These are phyloP conservation scores for Fonsecaea monophora DNA, from an alignment of 2,329 filamentous ascomycete genomes.

Conservation along the genomic window DNA sequence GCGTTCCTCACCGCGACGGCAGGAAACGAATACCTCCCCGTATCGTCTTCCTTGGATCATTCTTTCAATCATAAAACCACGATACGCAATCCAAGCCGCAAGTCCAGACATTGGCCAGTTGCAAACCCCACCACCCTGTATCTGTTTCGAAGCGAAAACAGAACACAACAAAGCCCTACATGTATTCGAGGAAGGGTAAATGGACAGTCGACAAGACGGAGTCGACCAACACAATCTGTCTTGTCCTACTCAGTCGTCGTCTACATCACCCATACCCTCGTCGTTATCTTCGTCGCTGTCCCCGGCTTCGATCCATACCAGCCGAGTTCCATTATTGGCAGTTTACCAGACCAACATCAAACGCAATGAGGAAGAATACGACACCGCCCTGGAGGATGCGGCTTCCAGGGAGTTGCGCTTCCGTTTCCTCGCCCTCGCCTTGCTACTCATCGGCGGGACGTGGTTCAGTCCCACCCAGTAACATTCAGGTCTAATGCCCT, in stretches of 20 bases:
- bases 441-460: slow-evolving; percentile 29
- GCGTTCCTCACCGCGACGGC: too few species aligned
- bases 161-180: too few species aligned
- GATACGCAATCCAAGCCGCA: too few species aligned
- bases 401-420: slow-evolving; percentile 15
- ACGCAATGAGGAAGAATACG: background rate
- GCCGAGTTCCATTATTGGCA: slow-evolving; percentile 70
- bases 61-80: too few species aligned
- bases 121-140: too few species aligned
- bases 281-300: slow-evolving; percentile 55
- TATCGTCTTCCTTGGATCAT: too few species aligned
- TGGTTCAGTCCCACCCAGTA: slow-evolving; percentile 27
- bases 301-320: slow-evolving; percentile 71
- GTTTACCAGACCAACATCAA: slow-evolving; percentile 72
- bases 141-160: too few species aligned
- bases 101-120: too few species aligned
- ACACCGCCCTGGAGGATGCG: slow-evolving; percentile 12
- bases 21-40: too few species aligned
- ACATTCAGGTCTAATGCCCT: slow-evolving; percentile 22
- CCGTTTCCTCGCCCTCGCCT: slow-evolving; percentile 26
- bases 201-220: too few species aligned
- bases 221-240: too few species aligned
- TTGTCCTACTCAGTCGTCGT: slow-evolving; percentile 19
- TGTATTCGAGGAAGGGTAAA: too few species aligned
- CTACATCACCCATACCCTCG: slow-evolving; percentile 32